A percentile compares a stretch with the other conserved stretches of the same genome.
Evolutionary conservation across 1,284 basidiomycete genomes (phyloP).

Genomic region (Schizopora paradoxa): DNA sequence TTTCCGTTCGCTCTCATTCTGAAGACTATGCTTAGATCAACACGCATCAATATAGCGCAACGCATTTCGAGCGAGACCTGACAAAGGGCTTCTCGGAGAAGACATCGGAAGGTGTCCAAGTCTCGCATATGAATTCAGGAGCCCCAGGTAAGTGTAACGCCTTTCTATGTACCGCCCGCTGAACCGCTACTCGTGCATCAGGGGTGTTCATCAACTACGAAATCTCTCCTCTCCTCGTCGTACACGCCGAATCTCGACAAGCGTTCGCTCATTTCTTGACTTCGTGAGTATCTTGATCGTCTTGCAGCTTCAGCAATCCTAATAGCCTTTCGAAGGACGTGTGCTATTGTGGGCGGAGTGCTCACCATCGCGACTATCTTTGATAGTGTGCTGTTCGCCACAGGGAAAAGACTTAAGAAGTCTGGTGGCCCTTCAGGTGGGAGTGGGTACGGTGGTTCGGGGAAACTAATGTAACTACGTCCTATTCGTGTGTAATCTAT

Average conservation of each 20-base stretch:
- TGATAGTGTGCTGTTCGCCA: slow-evolving; percentile 83
- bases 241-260: slow-evolving; percentile 87
- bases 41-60: slow-evolving; percentile 90
- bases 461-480: slow-evolving; percentile 44
- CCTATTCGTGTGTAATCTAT: no score
- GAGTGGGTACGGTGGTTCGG: slow-evolving; percentile 31
- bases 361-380: slow-evolving; percentile 92
- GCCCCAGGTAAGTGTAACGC: slow-evolving; percentile 54
- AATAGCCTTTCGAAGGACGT: slow-evolving; percentile 72
- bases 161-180: neutral
- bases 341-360: slow-evolving; percentile 96
- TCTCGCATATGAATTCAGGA: slow-evolving; percentile 79
- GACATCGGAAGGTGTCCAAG: slow-evolving; percentile 65
- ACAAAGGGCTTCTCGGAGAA: slow-evolving; percentile 53
- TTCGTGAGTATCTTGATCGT: slow-evolving; percentile 55
- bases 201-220: slow-evolving; percentile 96
- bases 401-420: slow-evolving; percentile 64
- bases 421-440: slow-evolving; percentile 34
- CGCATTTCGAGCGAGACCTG: slow-evolving; percentile 93
- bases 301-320: slow-evolving; percentile 6
- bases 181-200: slow-evolving; percentile 19
- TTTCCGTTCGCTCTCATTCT: neutral
- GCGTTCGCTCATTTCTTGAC: slow-evolving; percentile 97
- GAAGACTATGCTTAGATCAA: slow-evolving; percentile 45
- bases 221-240: slow-evolving; percentile 93